These are phyloP conservation scores for Talaromyces sp. DNA, from an alignment of 2,329 filamentous ascomycete species.

Conservation along the genomic window DNA sequence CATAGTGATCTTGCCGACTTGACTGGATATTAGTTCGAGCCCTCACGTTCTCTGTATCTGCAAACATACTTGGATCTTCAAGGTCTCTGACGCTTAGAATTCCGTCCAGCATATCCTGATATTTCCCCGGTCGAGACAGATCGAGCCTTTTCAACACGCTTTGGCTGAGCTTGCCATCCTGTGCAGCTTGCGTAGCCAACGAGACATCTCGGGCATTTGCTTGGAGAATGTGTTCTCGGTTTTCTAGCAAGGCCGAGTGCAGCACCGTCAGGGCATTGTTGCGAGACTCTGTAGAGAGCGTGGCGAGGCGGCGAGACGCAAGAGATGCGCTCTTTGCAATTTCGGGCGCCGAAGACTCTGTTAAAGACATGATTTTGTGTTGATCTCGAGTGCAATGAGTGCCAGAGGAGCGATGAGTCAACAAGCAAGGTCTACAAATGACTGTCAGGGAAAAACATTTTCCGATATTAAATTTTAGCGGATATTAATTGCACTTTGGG, in stretches of 20 bases:
- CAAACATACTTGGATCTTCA: constrained; percentile 70
- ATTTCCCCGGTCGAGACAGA: constrained; percentile 81
- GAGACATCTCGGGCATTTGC: constrained; percentile 83
- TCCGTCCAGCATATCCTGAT: constrained; percentile 94
- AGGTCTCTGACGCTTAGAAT: constrained; percentile 82
- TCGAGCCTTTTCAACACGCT: constrained; percentile 87
- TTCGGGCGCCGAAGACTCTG: constrained; percentile 72
- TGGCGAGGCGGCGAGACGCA: constrained; percentile 77
- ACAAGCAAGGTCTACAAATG: background rate
- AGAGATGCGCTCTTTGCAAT: constrained; percentile 73
- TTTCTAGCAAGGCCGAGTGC: constrained; percentile 65
- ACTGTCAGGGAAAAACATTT: background rate
- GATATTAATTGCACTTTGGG: background rate
- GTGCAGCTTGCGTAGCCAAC: constrained; percentile 66
- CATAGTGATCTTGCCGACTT: constrained; percentile 78
- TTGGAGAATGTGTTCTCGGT: constrained; percentile 70
- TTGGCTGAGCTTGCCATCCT: constrained; percentile 68
- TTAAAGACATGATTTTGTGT: constrained; percentile 69
- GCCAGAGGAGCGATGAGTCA: background rate
- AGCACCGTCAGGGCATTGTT: constrained; percentile 83
- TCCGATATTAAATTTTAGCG: background rate
- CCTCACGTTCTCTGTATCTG: background rate
- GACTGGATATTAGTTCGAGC: constrained; percentile 1
- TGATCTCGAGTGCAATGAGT: background rate
- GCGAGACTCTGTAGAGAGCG: constrained; percentile 67